Percentiles rank a stretch among this genome's conserved stretches.
phyloP scores from a whole-genome alignment of 495 filamentous ascomycete species.

The Talaromyces liani region DNA sequence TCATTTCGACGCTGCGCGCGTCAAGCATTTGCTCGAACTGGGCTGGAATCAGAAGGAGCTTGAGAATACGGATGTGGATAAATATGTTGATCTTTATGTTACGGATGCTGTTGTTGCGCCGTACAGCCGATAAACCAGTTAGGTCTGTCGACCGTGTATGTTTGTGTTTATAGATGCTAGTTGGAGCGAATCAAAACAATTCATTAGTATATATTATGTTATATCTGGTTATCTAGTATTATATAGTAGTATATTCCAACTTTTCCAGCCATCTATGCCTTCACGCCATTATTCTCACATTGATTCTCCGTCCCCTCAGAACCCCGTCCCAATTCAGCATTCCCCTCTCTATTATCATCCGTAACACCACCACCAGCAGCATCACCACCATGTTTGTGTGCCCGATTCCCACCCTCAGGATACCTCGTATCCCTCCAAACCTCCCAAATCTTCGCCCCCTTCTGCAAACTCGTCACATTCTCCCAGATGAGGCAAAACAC shows the following conservation, averaged over 20 bases:
- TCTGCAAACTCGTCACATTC: conserved; percentile 23
- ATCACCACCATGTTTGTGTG: background rate
- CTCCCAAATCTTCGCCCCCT: conserved; percentile 24
- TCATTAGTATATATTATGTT: background rate
- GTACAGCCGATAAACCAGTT: background rate
- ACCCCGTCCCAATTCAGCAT: background rate
- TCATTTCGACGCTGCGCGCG: conserved; percentile 67
- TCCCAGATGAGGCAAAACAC: conserved; percentile 26
- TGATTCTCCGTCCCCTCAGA: background rate
- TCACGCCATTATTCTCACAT: background rate
- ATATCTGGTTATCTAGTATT: background rate
- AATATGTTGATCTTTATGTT: conserved; percentile 94
- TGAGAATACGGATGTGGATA: conserved; percentile 75
- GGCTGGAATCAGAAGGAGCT: conserved; percentile 65
- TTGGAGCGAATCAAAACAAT: background rate
- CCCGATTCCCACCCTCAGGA: conserved; percentile 15
- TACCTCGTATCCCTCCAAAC: conserved; percentile 25
- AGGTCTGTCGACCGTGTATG: background rate
- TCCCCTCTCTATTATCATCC: background rate
- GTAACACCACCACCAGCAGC: background rate
- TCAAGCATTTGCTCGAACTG: conserved; percentile 70
- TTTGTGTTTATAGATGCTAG: background rate
- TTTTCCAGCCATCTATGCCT: background rate
- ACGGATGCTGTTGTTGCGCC: conserved; percentile 47
- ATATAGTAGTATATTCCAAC: background rate